These are phyloP conservation scores for Strobilomyces dryophilus DNA, from an alignment of 768 basidiomycete species.

Conservation along the genomic window DNA sequence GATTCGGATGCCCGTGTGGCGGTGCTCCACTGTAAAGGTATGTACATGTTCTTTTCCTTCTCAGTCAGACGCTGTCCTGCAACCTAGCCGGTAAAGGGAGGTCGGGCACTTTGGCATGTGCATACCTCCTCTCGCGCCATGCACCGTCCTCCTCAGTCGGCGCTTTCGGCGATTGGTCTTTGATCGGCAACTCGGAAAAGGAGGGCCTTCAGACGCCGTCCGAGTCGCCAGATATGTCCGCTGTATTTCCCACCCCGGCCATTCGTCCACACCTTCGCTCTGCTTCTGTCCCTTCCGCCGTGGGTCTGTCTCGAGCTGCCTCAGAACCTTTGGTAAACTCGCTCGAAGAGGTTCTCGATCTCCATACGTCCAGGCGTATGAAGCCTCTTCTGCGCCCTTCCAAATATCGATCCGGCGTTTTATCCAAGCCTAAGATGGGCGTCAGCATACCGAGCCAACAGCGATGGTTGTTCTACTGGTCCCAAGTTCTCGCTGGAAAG, in stretches of 20 bases:
- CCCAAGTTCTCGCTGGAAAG: conserved; percentile 52
- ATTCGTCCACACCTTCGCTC: background rate
- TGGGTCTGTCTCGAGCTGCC: conserved; percentile 9
- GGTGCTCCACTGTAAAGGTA: conserved; percentile 87
- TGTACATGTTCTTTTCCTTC: background rate
- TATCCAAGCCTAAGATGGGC: conserved; percentile 44
- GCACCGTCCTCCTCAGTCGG: conserved; percentile 42
- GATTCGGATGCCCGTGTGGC: conserved; percentile 64
- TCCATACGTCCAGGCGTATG: conserved; percentile 72
- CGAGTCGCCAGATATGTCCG: background rate
- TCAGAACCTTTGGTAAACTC: conserved; percentile 28
- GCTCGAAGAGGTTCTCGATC: conserved; percentile 54
- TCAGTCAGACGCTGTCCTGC: conserved; percentile 1
- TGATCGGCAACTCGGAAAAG: conserved; percentile 12
- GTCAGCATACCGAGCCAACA: conserved; percentile 81
- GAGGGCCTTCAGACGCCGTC: conserved; percentile 18
- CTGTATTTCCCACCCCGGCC: background rate
- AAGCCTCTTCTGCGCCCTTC: conserved; percentile 29
- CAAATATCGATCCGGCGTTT: conserved; percentile 12
- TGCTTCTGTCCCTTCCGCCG: background rate
- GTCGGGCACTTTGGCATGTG: conserved; percentile 82
- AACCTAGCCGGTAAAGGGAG: conserved; percentile 72
- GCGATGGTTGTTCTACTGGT: conserved; percentile 79
- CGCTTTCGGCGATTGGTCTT: conserved; percentile 14
- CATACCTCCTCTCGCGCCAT: conserved; percentile 65